These are phyloP conservation scores for Fistulifera pelliculosa DNA, from an alignment of 108 stramenopile species.

Conservation along the genomic window DNA sequence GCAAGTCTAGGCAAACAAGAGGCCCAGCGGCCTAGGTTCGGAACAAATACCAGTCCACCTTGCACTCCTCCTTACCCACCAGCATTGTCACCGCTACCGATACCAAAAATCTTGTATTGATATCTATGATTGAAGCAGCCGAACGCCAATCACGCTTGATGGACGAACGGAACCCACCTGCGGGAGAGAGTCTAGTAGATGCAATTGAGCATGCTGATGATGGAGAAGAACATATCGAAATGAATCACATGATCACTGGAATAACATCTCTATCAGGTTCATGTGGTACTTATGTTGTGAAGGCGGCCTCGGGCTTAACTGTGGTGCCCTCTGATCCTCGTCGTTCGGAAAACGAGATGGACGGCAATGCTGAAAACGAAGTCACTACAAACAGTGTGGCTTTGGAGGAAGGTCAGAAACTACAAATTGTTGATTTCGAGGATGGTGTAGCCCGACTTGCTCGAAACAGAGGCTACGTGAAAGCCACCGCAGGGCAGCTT, in stretches of 20 bases:
- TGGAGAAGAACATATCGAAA: slow-evolving; percentile 12
- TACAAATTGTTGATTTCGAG: slow-evolving; percentile 40
- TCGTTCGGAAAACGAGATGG: neutral
- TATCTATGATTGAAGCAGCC: slow-evolving; percentile 55
- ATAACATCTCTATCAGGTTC: slow-evolving; percentile 23
- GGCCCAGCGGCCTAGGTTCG: too few relatives aligned
- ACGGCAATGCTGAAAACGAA: slow-evolving; percentile 4
- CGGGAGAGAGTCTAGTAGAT: too few relatives aligned
- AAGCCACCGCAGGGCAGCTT: slow-evolving; percentile 32
- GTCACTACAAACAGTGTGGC: neutral
- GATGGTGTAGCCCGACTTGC: slow-evolving; percentile 45
- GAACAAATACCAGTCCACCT: too few relatives aligned
- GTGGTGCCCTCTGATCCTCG: slow-evolving; percentile 38
- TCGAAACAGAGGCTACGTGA: slow-evolving; percentile 30
- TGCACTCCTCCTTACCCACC: too few relatives aligned
- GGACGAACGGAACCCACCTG: too few relatives aligned
- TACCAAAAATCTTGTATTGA: slow-evolving; percentile 72
- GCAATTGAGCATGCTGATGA: too few relatives aligned
- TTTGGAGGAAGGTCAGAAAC: slow-evolving; percentile 23
- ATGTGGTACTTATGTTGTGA: slow-evolving; percentile 56
- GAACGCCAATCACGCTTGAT: slow-evolving; percentile 12
- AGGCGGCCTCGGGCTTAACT: slow-evolving; percentile 22
- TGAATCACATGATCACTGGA: slow-evolving; percentile 15
- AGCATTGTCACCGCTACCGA: slow-evolving; percentile 34
- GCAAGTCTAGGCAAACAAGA: too few relatives aligned